These are phyloP conservation scores for Pezicula carpinea DNA, from an alignment of 2,329 filamentous ascomycete genomes.

Conservation along the genomic window DNA sequence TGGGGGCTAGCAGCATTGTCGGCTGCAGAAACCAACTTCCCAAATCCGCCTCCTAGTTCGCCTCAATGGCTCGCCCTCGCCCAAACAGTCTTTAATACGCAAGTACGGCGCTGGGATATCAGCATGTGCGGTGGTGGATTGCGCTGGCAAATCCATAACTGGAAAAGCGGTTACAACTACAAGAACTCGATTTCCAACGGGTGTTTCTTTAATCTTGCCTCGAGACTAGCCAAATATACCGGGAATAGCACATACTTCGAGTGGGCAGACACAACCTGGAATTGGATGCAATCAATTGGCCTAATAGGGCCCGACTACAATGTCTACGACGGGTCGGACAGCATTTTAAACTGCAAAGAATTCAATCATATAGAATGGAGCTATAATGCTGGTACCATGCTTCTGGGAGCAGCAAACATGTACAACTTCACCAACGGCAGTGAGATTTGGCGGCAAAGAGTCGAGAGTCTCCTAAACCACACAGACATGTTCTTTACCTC, in stretches of 20 bases:
- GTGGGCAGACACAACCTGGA: constrained; percentile 71
- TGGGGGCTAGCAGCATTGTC: constrained; percentile 69
- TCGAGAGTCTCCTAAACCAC: constrained; percentile 51
- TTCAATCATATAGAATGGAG: constrained; percentile 62
- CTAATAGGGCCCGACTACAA: constrained; percentile 57
- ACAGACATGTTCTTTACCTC: constrained; percentile 52
- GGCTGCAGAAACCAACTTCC: constrained; percentile 64
- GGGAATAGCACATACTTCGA: constrained; percentile 71
- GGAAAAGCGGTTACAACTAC: constrained; percentile 79
- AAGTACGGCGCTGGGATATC: constrained; percentile 68
- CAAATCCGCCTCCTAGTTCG: constrained; percentile 46
- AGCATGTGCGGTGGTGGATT: constrained; percentile 68
- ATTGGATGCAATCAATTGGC: constrained; percentile 57
- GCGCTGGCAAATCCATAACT: constrained; percentile 80
- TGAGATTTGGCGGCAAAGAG: constrained; percentile 51
- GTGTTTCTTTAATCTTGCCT: constrained; percentile 57
- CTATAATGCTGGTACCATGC: constrained; percentile 63
- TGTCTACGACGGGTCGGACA: constrained; percentile 59
- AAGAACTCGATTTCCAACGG: constrained; percentile 63
- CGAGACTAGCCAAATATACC: constrained; percentile 72
- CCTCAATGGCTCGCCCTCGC: constrained; percentile 69
- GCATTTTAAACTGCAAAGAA: constrained; percentile 50
- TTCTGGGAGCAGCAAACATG: constrained; percentile 64
- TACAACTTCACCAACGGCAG: constrained; percentile 54
- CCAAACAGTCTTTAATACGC: constrained; percentile 77